Percentiles rank a stretch among this genome's conserved stretches.
These are phyloP conservation scores for Spencermartinsiella ligniputridi DNA, from an alignment of 1,139 yeast genomes.

Conservation along the genomic window DNA sequence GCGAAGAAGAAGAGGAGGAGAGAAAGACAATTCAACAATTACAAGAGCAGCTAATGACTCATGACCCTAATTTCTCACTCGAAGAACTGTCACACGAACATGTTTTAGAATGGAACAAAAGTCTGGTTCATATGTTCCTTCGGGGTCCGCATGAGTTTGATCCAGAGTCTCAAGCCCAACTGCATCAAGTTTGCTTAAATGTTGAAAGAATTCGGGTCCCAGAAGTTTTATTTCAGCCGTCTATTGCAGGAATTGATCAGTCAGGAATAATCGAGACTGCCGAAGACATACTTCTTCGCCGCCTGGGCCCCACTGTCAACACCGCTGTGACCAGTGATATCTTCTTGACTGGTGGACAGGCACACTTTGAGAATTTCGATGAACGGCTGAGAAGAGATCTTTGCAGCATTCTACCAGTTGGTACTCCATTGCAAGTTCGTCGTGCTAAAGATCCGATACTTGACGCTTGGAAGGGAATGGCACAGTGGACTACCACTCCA, in stretches of 20 bases:
- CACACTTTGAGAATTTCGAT: conserved; percentile 60
- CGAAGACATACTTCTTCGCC: conserved; percentile 59
- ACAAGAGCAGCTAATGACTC: conserved; percentile 70
- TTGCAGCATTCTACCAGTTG: conserved; percentile 64
- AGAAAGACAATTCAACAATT: conserved; percentile 59
- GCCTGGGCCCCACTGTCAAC: conserved; percentile 51
- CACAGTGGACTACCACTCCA: conserved; percentile 57
- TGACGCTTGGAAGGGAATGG: conserved; percentile 97
- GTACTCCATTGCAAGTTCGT: conserved; percentile 56
- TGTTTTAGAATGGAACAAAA: conserved; percentile 73
- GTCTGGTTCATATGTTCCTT: conserved; percentile 73
- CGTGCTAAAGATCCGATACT: conserved; percentile 61
- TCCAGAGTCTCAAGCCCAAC: conserved; percentile 60
- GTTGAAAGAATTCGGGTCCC: conserved; percentile 90
- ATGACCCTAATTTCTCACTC: conserved; percentile 78
- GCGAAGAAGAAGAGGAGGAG: conserved; percentile 70
- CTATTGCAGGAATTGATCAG: conserved; percentile 91
- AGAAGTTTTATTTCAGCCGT: conserved; percentile 90
- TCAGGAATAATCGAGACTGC: conserved; percentile 82
- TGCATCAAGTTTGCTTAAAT: conserved; percentile 85
- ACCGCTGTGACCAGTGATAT: conserved; percentile 44
- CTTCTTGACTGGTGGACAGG: conserved; percentile 83
- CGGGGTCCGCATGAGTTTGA: conserved; percentile 83
- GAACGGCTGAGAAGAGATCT: conserved; percentile 65
- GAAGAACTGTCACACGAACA: conserved; percentile 77